Conservation (phyloP, 2,329 filamentous ascomycete species). For the Colletotrichum sp. region DNA sequence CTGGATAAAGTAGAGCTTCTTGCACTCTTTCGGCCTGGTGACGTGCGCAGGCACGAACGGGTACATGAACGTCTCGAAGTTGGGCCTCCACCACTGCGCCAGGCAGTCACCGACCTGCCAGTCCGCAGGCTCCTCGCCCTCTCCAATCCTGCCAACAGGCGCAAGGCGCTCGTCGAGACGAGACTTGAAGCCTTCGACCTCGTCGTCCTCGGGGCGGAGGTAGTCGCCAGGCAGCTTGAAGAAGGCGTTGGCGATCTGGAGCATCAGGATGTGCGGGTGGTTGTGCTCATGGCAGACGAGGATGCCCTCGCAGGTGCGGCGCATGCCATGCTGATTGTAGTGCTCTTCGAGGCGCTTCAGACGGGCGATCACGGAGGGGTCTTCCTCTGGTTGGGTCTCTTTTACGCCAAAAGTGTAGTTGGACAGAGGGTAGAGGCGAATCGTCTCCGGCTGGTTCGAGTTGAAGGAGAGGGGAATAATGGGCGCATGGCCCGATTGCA, state of each 20-base stretch:
- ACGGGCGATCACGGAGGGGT: conserved; percentile 91
- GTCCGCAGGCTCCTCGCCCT: conserved; percentile 82
- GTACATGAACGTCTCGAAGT: conserved; percentile 99
- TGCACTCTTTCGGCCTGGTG: conserved; percentile 96
- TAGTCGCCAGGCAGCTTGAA: conserved; percentile 99
- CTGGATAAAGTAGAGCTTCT: conserved; percentile 98
- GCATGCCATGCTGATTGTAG: conserved; percentile 91
- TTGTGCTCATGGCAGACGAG: conserved; percentile 99
- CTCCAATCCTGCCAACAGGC: conserved; percentile 84
- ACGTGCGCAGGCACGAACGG: conserved; percentile 97
- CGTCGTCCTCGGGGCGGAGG: conserved; percentile 85
- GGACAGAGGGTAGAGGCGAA: conserved; percentile 91
- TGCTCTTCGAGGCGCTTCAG: conserved; percentile 96
- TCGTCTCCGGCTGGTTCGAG: conserved; percentile 85
- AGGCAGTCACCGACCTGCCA: conserved; percentile 96
- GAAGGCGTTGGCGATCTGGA: conserved; percentile 99
- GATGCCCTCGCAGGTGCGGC: conserved; percentile 94
- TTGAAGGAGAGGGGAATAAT: conserved; percentile 84
- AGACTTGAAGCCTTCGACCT: conserved; percentile 92
- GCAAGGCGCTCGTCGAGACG: conserved; percentile 92
- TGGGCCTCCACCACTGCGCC: conserved; percentile 98
- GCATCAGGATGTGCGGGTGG: conserved; percentile 97
- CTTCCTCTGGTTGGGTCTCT: conserved; percentile 97
- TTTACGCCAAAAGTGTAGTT: conserved; percentile 99
- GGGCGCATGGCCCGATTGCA: conserved; percentile 81